Evolutionary conservation across 768 basidiomycete genomes (phyloP).

Genomic region (Rhizopogon rudus): DNA sequence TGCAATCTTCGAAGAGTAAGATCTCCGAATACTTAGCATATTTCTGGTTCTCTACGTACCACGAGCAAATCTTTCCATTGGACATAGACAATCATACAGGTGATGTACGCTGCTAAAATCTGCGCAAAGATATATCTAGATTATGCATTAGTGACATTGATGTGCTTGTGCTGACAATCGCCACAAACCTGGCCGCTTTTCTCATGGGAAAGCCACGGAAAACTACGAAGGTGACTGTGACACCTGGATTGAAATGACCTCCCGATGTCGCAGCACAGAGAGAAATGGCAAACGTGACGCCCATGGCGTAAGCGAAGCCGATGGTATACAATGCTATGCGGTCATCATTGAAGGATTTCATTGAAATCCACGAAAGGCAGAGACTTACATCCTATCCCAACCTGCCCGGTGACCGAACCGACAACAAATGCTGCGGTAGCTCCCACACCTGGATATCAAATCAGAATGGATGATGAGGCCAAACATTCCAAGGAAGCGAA

Average conservation of each 20-base stretch:
- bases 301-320: constrained; percentile 53
- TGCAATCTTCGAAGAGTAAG: constrained; percentile 21
- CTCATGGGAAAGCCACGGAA: constrained; percentile 50
- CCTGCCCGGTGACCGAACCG: constrained; percentile 37
- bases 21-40: constrained; percentile 19
- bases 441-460: constrained; percentile 40
- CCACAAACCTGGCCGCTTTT: constrained; percentile 47
- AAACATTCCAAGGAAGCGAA: not conserved
- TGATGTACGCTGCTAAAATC: constrained; percentile 60
- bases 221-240: constrained; percentile 47
- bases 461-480: constrained; percentile 28
- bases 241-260: constrained; percentile 62
- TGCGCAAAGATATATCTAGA: constrained; percentile 65
- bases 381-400: constrained; percentile 46
- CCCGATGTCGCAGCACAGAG: constrained; percentile 51
- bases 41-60: constrained; percentile 24
- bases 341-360: not conserved
- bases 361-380: not conserved
- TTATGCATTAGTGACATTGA: constrained; percentile 7
- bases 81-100: constrained; percentile 52
- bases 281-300: constrained; percentile 54
- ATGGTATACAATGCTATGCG: constrained; percentile 47
- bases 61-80: constrained; percentile 54
- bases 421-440: constrained; percentile 46
- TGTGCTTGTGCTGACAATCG: constrained; percentile 3